A percentile compares a stretch with the other conserved stretches of the same genome.
Evolutionary conservation across 2,329 filamentous ascomycete genomes (phyloP).

Genomic region (Diaporthe australafricana): DNA sequence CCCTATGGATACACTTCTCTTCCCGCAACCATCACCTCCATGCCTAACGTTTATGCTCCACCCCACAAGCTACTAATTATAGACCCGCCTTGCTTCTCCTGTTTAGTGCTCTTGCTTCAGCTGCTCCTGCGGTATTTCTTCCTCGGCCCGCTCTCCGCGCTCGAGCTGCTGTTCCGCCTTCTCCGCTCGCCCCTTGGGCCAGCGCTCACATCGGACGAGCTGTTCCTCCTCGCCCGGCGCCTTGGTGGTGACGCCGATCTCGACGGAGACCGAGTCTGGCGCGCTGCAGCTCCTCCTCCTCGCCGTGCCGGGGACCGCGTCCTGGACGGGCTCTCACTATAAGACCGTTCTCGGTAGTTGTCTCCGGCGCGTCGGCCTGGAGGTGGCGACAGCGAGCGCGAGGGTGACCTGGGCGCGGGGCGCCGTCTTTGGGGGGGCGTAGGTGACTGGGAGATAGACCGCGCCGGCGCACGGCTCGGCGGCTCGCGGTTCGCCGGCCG

Average conservation of each 20-base stretch:
- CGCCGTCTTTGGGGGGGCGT: slow-evolving; percentile 31
- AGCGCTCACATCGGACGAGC: slow-evolving; percentile 28
- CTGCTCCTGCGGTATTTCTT: slow-evolving; percentile 35
- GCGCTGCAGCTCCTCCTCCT: slow-evolving; percentile 3
- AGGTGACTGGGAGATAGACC: slow-evolving; percentile 31
- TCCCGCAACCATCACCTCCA: not conserved
- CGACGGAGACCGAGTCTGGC: slow-evolving; percentile 27
- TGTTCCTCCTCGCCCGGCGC: slow-evolving; percentile 26
- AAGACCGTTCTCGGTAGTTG: slow-evolving; percentile 31
- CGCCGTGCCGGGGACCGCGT: slow-evolving; percentile 29
- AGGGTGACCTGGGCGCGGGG: slow-evolving; percentile 14
- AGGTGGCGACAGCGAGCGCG: slow-evolving; percentile 22
- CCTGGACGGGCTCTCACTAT: slow-evolving; percentile 30
- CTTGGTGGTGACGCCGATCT: slow-evolving; percentile 24
- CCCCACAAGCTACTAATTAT: not conserved
- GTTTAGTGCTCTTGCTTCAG: not conserved
- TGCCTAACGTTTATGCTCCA: not conserved
- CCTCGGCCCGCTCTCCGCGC: slow-evolving; percentile 33
- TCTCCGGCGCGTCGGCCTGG: slow-evolving; percentile 29
- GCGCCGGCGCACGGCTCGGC: not conserved
- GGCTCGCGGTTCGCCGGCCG: slow-evolving; percentile 21
- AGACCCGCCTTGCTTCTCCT: not conserved
- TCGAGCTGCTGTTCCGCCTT: slow-evolving; percentile 36
- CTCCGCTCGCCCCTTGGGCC: slow-evolving; percentile 33
- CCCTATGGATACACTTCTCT: not conserved